These are phyloP conservation scores for Rhododendron ovatum DNA, from an alignment of 148 eudicot genomes.

Conservation along the genomic window DNA sequence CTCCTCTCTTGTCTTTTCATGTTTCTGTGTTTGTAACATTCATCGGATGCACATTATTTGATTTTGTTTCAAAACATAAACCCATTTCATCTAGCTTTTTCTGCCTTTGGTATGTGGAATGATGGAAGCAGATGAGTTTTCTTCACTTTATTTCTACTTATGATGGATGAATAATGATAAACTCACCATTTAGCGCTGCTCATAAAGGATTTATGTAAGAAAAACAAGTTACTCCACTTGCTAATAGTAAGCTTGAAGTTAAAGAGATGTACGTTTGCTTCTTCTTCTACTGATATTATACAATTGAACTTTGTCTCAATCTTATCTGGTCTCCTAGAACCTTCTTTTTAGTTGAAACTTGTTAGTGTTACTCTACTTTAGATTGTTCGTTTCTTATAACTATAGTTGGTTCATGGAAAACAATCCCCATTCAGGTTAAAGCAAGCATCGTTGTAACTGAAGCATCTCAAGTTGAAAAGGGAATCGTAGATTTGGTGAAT, in stretches of 20 bases:
- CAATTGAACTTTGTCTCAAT: neutral
- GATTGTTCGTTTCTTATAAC: neutral
- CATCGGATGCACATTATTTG: neutral
- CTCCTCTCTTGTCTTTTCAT: neutral
- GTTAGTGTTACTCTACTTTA: neutral
- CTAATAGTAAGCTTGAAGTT: neutral
- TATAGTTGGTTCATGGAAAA: neutral
- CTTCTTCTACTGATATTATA: conserved; percentile 4
- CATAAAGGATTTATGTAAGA: neutral
- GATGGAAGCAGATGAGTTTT: conserved; percentile 1
- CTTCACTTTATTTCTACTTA: neutral
- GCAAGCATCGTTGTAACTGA: conserved; percentile 46
- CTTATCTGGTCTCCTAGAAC: neutral
- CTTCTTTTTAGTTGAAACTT: neutral
- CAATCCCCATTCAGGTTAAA: conserved; percentile 43
- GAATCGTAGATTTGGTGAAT: conserved; percentile 52
- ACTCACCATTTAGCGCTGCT: neutral
- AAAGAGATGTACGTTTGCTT: neutral
- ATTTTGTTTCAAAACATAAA: neutral
- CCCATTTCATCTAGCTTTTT: neutral
- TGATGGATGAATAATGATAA: neutral
- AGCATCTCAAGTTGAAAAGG: conserved; percentile 52
- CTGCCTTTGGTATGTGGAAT: neutral
- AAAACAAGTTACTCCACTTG: neutral
- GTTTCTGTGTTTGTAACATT: neutral